These are phyloP conservation scores for Gynostemma pentaphyllum DNA, from an alignment of 306 rosid species.

Conservation along the genomic window DNA sequence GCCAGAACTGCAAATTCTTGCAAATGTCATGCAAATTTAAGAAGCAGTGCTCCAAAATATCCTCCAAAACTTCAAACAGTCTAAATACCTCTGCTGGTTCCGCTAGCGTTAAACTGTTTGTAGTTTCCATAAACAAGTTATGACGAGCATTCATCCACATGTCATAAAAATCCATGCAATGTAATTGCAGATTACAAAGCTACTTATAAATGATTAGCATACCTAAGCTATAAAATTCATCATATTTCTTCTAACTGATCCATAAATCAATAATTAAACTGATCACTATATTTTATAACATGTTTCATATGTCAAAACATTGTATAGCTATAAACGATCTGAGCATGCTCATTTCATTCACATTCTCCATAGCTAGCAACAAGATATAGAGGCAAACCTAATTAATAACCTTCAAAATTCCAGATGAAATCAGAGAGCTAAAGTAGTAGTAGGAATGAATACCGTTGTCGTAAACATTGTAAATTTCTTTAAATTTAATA, in stretches of 20 bases:
- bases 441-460: too few species aligned
- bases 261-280: not conserved
- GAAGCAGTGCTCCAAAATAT: slow-evolving; percentile 46
- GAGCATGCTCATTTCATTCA: not conserved
- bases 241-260: not conserved
- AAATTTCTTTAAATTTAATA: not conserved
- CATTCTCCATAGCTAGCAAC: not conserved
- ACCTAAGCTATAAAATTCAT: not conserved
- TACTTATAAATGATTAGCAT: not conserved
- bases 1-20: slow-evolving; percentile 87
- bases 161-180: not conserved
- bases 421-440: too few species aligned
- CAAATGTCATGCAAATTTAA: slow-evolving; percentile 44
- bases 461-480: not conserved
- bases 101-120: slow-evolving; percentile 5
- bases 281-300: not conserved
- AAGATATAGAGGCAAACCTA: not conserved
- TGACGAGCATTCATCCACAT: not conserved
- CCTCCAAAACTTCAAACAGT: slow-evolving; percentile 38
- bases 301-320: not conserved
- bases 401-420: not conserved
- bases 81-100: slow-evolving; percentile 29
- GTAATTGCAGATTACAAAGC: not conserved
- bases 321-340: not conserved
- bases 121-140: not conserved